A percentile compares a stretch with the other conserved stretches of the same genome.
Conservation (phyloP, 768 basidiomycete species). For the Tephrocybe sp. region DNA sequence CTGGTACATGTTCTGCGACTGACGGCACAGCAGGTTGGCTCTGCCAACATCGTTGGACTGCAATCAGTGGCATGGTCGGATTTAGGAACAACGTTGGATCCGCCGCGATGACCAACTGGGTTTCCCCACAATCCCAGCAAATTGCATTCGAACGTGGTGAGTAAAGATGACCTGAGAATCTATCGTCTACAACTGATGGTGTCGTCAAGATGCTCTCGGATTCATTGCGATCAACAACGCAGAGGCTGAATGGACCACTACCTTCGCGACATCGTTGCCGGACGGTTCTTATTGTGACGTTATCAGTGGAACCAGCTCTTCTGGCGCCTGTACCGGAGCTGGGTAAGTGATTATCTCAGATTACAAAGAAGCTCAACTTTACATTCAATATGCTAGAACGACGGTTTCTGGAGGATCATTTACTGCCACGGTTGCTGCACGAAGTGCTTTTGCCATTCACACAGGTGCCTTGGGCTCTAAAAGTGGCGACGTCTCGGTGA, state of each 20-base stretch:
- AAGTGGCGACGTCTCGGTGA: constrained; percentile 33
- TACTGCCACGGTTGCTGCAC: constrained; percentile 45
- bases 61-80: constrained; percentile 61
- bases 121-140: constrained; percentile 51
- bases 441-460: constrained; percentile 57
- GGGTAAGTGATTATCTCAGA: constrained; percentile 32
- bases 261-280: constrained; percentile 57
- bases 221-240: constrained; percentile 70
- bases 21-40: constrained; percentile 60
- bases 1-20: constrained; percentile 16
- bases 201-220: constrained; percentile 42
- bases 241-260: constrained; percentile 50
- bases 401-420: constrained; percentile 49
- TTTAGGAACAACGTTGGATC: constrained; percentile 59
- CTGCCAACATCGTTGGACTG: constrained; percentile 62
- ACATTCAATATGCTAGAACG: constrained; percentile 31
- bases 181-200: not conserved
- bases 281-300: constrained; percentile 66
- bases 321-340: constrained; percentile 46
- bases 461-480: constrained; percentile 34
- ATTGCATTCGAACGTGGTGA: constrained; percentile 67
- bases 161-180: constrained; percentile 4
- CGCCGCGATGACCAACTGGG: constrained; percentile 52
- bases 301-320: constrained; percentile 40
- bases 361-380: not conserved